These are phyloP conservation scores for Misopates orontium DNA, from an alignment of 257 asterid genomes.

Conservation along the genomic window DNA sequence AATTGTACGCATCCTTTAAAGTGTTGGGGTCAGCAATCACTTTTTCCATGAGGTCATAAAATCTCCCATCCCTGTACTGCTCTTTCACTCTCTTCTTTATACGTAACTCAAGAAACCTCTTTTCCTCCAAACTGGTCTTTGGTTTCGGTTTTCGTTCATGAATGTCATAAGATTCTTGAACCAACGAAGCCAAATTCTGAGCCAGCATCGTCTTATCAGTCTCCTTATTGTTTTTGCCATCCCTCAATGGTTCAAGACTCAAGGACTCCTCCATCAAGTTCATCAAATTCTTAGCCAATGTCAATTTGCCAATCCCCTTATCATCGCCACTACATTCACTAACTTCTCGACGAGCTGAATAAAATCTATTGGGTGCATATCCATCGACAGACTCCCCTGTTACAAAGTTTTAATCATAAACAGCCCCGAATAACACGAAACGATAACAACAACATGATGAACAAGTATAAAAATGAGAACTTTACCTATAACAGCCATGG, in stretches of 20 bases:
- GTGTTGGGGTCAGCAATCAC: constrained; percentile 76
- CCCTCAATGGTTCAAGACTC: constrained; percentile 21
- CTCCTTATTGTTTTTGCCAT: constrained; percentile 28
- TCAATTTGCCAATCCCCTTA: constrained; percentile 27
- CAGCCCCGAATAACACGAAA: too few species aligned
- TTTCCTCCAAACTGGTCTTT: constrained; percentile 48
- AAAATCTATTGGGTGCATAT: constrained; percentile 26
- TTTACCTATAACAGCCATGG: constrained; percentile 29
- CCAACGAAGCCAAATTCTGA: constrained; percentile 69
- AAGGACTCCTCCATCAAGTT: constrained; percentile 44
- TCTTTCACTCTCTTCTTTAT: constrained; percentile 87
- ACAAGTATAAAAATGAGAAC: too few species aligned
- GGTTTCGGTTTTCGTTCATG: constrained; percentile 42
- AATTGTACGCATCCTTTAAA: constrained; percentile 76
- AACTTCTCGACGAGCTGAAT: constrained; percentile 32
- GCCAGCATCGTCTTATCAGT: constrained; percentile 51
- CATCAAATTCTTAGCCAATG: constrained; percentile 44
- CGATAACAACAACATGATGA: too few species aligned
- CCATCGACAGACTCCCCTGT: constrained; percentile 33
- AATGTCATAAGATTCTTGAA: constrained; percentile 59
- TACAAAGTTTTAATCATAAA: background rate
- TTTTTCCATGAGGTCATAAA: constrained; percentile 56
- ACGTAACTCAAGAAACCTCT: constrained; percentile 66
- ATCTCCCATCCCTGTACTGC: constrained; percentile 68
- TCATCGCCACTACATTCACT: constrained; percentile 24